Percentiles rank a stretch among this genome's conserved stretches.
These are phyloP conservation scores for Sphagnum contortum DNA, from an alignment of 225 moss, liverwort and hornwort genomes.

Conservation along the genomic window DNA sequence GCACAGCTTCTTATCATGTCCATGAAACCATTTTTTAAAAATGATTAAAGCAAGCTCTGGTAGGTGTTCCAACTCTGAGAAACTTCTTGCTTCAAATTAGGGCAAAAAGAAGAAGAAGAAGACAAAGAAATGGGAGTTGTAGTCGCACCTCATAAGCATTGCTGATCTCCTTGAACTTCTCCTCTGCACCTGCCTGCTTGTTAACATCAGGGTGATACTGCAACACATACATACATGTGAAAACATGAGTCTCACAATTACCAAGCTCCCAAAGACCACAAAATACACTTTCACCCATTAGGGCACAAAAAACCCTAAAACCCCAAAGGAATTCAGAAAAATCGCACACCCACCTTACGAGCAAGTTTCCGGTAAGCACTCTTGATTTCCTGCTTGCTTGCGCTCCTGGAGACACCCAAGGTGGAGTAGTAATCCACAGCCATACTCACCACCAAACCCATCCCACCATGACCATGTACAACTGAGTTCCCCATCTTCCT, in stretches of 20 bases:
- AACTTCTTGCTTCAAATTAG: no score
- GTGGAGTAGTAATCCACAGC: constrained; percentile 46
- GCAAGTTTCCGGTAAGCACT: constrained; percentile 50
- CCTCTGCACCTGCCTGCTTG: constrained; percentile 56
- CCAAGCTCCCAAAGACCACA: no score
- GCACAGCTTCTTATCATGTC: no score
- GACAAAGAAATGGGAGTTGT: background rate
- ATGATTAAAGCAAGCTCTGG: no score
- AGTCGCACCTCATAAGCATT: constrained; percentile 51
- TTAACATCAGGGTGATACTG: constrained; percentile 70
- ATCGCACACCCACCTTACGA: constrained; percentile 27
- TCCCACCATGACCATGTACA: no score
- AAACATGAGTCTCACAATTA: no score
- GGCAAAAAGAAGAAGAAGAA: no score
- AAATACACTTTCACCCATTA: no score
- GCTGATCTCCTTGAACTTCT: constrained; percentile 54
- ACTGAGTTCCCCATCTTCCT: no score
- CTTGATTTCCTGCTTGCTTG: constrained; percentile 48
- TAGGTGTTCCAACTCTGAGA: no score
- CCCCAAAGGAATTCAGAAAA: background rate
- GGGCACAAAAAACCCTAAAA: no score
- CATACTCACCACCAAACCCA: constrained; percentile 22
- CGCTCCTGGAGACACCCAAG: constrained; percentile 36
- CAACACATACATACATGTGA: background rate
- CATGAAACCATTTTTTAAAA: no score